phyloP scores from a whole-genome alignment of 345 rosid species.

The Balakata baccata region DNA sequence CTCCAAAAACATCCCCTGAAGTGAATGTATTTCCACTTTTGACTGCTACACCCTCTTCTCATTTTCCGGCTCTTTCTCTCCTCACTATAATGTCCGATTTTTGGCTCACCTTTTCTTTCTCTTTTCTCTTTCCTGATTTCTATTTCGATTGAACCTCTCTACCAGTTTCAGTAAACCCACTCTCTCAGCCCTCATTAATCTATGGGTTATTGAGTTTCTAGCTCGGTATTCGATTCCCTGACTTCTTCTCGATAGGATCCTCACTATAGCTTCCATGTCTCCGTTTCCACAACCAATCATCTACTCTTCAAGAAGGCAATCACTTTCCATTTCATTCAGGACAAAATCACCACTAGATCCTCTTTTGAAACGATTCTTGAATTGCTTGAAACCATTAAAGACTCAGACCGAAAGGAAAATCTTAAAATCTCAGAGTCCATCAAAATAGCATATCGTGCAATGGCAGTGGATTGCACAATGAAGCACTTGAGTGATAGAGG shows the following conservation, averaged over 20 bases:
- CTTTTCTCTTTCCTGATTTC: too few relatives aligned
- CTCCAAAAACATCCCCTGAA: too few relatives aligned
- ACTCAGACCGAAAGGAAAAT: constrained; percentile 38
- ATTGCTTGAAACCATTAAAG: constrained; percentile 35
- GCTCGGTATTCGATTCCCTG: constrained; percentile 21
- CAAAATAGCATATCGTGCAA: constrained; percentile 48
- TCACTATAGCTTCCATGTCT: constrained; percentile 15
- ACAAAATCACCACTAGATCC: constrained; percentile 28
- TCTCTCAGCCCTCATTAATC: too few relatives aligned
- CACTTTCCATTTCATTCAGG: constrained; percentile 37
- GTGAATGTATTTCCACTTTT: too few relatives aligned
- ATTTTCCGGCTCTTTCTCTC: too few relatives aligned
- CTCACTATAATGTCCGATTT: too few relatives aligned
- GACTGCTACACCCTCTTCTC: too few relatives aligned
- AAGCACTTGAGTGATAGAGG: constrained; percentile 31
- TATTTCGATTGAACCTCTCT: too few relatives aligned
- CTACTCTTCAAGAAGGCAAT: constrained; percentile 36
- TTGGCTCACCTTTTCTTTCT: too few relatives aligned
- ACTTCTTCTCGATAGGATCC: constrained; percentile 17
- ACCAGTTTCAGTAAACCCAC: too few relatives aligned
- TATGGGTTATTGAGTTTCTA: constrained; percentile 39
- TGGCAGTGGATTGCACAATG: constrained; percentile 56
- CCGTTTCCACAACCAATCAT: constrained; percentile 1
- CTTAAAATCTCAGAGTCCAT: constrained; percentile 34
- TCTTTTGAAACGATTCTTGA: constrained; percentile 51